Percentiles rank a stretch among this genome's conserved stretches.
Conservation (phyloP, 75 land plant genomes). For the Adiantum capillusveneris region DNA sequence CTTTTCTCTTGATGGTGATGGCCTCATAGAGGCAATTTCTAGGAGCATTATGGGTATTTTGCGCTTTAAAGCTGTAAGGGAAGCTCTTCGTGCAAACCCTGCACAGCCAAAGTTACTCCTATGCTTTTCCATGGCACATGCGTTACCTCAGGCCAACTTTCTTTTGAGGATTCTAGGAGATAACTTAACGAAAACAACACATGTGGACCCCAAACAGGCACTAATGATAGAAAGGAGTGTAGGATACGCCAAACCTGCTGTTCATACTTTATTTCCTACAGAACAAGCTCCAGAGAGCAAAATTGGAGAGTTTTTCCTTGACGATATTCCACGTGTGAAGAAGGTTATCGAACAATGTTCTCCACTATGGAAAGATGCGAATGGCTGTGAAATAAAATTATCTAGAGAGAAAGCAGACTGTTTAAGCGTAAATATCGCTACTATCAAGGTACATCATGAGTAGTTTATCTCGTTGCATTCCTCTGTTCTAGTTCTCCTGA, state of each 20-base stretch:
- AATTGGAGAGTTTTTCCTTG: conserved; percentile 29
- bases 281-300: conserved; percentile 14
- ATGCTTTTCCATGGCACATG: conserved; percentile 40
- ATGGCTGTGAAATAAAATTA: conserved; percentile 43
- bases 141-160: conserved; percentile 52
- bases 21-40: conserved; percentile 44
- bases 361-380: conserved; percentile 12
- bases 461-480: conserved; percentile 2
- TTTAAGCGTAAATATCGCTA: conserved; percentile 56
- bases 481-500: neutral
- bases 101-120: conserved; percentile 34
- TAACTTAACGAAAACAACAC: conserved; percentile 14
- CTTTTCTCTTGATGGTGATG: conserved; percentile 24
- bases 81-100: conserved; percentile 37
- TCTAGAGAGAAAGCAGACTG: conserved; percentile 55
- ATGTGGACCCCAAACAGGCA: neutral
- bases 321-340: neutral
- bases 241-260: conserved; percentile 23
- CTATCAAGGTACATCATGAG: conserved; percentile 42
- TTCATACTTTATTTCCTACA: conserved; percentile 6
- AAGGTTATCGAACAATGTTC: conserved; percentile 38
- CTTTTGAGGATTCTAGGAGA: conserved; percentile 40
- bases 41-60: conserved; percentile 43
- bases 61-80: conserved; percentile 42
- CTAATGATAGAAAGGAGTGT: conserved; percentile 17